Evolutionary conservation across 345 rosid species (phyloP).

Genomic region (Citrus hindsii): DNA sequence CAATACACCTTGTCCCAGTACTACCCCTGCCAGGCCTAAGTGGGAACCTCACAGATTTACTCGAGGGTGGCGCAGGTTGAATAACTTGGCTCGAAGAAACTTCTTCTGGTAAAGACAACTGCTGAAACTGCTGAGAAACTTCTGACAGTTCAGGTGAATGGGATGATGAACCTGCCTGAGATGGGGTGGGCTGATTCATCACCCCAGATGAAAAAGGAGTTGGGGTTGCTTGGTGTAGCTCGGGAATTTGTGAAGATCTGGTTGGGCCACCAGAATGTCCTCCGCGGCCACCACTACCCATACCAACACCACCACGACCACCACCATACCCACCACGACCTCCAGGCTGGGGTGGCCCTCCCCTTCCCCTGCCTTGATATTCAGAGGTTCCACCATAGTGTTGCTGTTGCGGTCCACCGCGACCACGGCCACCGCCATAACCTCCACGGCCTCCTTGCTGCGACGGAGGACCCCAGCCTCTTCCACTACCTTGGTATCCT

Average conservation of each 20-base stretch:
- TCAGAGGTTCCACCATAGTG: slow-evolving; percentile 54
- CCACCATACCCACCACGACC: slow-evolving; percentile 52
- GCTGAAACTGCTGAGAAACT: slow-evolving; percentile 42
- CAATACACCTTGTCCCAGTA: slow-evolving; percentile 59
- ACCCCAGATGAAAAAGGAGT: slow-evolving; percentile 53
- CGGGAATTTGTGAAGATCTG: slow-evolving; percentile 65
- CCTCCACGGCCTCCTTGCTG: slow-evolving; percentile 66
- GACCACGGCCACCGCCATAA: slow-evolving; percentile 51
- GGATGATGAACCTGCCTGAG: slow-evolving; percentile 60
- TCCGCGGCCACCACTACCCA: slow-evolving; percentile 36
- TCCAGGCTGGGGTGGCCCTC: slow-evolving; percentile 64
- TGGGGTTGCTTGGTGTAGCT: slow-evolving; percentile 97
- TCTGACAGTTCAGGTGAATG: slow-evolving; percentile 39
- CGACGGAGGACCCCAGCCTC: slow-evolving; percentile 51
- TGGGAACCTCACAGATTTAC: slow-evolving; percentile 79
- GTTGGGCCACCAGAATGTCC: slow-evolving; percentile 53
- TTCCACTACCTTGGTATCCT: slow-evolving; percentile 56
- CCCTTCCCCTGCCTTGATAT: slow-evolving; percentile 78
- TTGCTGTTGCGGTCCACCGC: slow-evolving; percentile 56
- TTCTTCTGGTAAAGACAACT: slow-evolving; percentile 49
- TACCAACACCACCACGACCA: slow-evolving; percentile 36
- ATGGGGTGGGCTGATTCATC: slow-evolving; percentile 46
- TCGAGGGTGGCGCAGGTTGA: slow-evolving; percentile 67
- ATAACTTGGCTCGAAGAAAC: slow-evolving; percentile 45
- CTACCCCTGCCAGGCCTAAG: slow-evolving; percentile 78